A percentile compares a stretch with the other conserved stretches of the same genome.
Evolutionary conservation across 257 asterid species (phyloP).

Genomic region (Ligustrum vulgare): DNA sequence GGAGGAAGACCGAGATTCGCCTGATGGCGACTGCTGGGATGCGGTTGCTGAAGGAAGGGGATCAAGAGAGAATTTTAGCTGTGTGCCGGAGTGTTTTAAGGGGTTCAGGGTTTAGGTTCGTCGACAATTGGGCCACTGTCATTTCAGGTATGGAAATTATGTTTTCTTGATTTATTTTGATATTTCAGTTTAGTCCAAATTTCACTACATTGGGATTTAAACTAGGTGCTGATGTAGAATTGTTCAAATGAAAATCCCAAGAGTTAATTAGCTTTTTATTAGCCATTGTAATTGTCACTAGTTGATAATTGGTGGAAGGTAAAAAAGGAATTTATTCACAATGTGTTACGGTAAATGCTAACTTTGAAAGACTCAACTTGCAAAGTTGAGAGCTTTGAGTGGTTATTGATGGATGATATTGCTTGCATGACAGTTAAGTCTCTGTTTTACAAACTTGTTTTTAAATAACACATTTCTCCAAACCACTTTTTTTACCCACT

Average conservation of each 20-base stretch:
- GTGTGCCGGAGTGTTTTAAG: conserved; percentile 64
- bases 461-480: too few relatives aligned
- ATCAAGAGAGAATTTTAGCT: conserved; percentile 69
- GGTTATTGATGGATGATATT: background rate
- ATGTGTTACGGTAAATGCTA: background rate
- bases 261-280: background rate
- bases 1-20: conserved; percentile 73
- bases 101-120: conserved; percentile 71
- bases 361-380: conserved; percentile 1
- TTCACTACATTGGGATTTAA: background rate
- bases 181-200: background rate
- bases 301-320: background rate
- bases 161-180: conserved; percentile 2
- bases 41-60: conserved; percentile 69
- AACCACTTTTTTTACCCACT: too few relatives aligned
- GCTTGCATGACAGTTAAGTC: background rate
- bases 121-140: conserved; percentile 81
- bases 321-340: background rate
- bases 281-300: background rate
- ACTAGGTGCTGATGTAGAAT: background rate
- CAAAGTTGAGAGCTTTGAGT: background rate
- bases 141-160: conserved; percentile 63
- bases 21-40: conserved; percentile 97
- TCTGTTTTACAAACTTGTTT: too few relatives aligned
- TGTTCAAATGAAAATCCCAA: background rate